Conservation (phyloP, 331 rosid species). For the Saraca asoca region DNA sequence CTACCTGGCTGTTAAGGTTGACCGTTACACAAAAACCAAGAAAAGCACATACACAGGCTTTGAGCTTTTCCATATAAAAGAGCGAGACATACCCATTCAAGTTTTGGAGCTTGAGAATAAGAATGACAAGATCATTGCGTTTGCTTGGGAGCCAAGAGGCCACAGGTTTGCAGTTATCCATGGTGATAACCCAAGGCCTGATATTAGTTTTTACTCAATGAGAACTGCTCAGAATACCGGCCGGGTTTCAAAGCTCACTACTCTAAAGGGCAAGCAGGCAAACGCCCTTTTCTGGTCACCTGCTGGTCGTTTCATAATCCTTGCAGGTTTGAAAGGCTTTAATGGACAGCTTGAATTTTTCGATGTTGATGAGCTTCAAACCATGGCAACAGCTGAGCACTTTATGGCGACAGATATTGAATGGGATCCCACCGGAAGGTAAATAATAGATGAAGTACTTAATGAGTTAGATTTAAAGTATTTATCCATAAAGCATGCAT, state of each 20-base stretch:
- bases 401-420: constrained; percentile 81
- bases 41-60: constrained; percentile 77
- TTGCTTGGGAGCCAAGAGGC: constrained; percentile 87
- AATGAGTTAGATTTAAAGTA: neutral
- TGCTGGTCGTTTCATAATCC: constrained; percentile 58
- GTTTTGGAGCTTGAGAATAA: constrained; percentile 79
- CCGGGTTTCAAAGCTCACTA: constrained; percentile 64
- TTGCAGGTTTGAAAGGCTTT: constrained; percentile 69
- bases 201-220: constrained; percentile 70
- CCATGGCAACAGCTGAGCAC: constrained; percentile 78
- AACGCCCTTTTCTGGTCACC: constrained; percentile 87
- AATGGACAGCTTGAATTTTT: constrained; percentile 74
- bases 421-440: constrained; percentile 91
- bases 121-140: constrained; percentile 70
- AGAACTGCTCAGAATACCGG: constrained; percentile 53
- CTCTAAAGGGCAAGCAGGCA: constrained; percentile 78
- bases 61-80: constrained; percentile 73
- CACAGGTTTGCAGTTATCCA: constrained; percentile 77
- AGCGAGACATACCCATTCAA: constrained; percentile 73
- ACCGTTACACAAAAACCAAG: constrained; percentile 72
- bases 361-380: constrained; percentile 76
- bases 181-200: constrained; percentile 76
- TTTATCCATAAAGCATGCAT: neutral
- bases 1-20: constrained; percentile 82
- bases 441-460: neutral